Conservation (phyloP, 768 basidiomycete genomes). For the Agaricus subrufescens region DNA sequence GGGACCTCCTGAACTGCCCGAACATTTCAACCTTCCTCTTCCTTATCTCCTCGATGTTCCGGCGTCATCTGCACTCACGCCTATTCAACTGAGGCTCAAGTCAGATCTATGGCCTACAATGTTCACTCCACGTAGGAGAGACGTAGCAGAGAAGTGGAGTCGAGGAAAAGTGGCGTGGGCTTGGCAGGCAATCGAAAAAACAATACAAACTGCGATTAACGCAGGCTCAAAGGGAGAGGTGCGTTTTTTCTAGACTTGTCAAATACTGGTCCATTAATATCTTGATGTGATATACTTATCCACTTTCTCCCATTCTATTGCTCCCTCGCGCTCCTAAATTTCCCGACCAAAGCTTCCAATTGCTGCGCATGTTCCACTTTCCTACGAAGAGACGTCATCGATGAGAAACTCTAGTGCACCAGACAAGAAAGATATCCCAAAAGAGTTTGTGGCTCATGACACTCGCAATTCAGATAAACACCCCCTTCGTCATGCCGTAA, state of each 20-base stretch:
- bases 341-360: conserved; percentile 57
- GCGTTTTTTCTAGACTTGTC: conserved; percentile 13
- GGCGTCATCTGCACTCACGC: conserved; percentile 59
- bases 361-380: conserved; percentile 62
- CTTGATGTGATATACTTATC: background rate
- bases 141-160: conserved; percentile 66
- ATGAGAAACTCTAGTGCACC: conserved; percentile 14
- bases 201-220: conserved; percentile 44
- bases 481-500: conserved; percentile 80
- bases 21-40: conserved; percentile 35
- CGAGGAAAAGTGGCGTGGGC: conserved; percentile 71
- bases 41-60: conserved; percentile 67
- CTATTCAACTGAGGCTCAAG: conserved; percentile 60
- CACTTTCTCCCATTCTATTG: background rate
- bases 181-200: conserved; percentile 52
- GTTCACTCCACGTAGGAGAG: conserved; percentile 65
- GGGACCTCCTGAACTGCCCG: conserved; percentile 46
- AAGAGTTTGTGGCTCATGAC: conserved; percentile 58
- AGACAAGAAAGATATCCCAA: background rate
- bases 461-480: conserved; percentile 64
- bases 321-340: conserved; percentile 1
- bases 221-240: conserved; percentile 59
- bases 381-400: conserved; percentile 30
- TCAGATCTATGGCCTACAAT: conserved; percentile 82
- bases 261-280: background rate